Conservation (phyloP, 208 protist genomes). For the Tritrichomonas foetus region DNA sequence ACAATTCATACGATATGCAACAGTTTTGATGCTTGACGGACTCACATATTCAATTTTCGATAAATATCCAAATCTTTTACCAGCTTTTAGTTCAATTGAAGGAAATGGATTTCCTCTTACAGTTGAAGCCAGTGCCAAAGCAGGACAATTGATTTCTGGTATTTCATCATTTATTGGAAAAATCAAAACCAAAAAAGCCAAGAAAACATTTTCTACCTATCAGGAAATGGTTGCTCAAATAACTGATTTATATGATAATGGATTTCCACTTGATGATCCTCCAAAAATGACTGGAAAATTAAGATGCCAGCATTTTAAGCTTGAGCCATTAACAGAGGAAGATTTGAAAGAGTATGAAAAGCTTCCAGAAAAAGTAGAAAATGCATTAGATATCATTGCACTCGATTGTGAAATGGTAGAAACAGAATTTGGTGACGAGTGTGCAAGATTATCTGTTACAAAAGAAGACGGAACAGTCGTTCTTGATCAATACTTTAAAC, state of each 20-base stretch:
- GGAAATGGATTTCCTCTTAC: not conserved
- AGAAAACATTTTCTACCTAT: not conserved
- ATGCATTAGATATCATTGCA: not conserved
- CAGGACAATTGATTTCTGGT: not conserved
- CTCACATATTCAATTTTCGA: not conserved
- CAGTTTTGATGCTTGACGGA: not conserved
- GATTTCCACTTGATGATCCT: not conserved
- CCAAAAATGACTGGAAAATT: not conserved
- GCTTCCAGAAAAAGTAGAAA: not conserved
- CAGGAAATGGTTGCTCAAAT: not conserved
- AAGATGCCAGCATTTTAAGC: not conserved
- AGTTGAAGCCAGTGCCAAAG: not conserved
- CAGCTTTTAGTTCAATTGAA: not conserved
- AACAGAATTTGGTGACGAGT: conserved; percentile 43
- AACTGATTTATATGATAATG: not conserved
- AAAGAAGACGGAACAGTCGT: not conserved
- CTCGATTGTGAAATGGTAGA: conserved; percentile 52
- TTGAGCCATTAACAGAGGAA: not conserved
- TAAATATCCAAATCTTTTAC: not conserved
- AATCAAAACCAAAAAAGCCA: not conserved
- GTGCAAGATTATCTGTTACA: conserved; percentile 45
- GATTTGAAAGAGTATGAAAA: not conserved
- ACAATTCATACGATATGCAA: too few relatives aligned
- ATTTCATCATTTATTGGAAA: not conserved
- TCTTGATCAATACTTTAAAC: conserved; percentile 42